phyloP scores from a whole-genome alignment of 192 early-diverging fungal genomes.

The Chytriomyces hyalinus region DNA sequence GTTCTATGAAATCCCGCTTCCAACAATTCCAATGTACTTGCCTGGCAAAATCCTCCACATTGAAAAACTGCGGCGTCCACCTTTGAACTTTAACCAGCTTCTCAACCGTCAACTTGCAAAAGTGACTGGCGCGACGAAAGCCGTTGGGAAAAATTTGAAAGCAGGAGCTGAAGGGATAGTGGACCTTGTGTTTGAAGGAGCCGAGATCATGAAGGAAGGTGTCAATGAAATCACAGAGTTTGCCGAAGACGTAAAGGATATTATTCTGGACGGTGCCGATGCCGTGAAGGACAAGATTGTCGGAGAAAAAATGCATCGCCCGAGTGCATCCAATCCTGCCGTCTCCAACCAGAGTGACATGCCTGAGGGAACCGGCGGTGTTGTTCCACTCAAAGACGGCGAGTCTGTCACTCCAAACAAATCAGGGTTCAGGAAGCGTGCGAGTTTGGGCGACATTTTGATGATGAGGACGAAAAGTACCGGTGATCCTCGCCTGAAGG shows the following conservation, averaged over 20 bases:
- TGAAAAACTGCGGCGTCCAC: constrained; percentile 45
- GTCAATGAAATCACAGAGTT: constrained; percentile 9
- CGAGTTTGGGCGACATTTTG: constrained; percentile 19
- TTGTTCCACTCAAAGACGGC: background rate
- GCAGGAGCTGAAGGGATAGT: constrained; percentile 33
- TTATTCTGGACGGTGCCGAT: constrained; percentile 29
- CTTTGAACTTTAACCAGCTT: constrained; percentile 29
- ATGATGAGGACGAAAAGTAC: background rate
- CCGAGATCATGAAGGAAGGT: constrained; percentile 21
- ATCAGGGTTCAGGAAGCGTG: background rate
- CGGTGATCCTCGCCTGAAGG: background rate
- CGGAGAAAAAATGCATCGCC: background rate
- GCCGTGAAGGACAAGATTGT: constrained; percentile 26
- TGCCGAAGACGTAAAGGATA: constrained; percentile 24
- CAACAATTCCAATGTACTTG: constrained; percentile 33
- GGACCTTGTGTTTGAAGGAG: constrained; percentile 28
- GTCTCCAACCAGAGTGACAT: background rate
- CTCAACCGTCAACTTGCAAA: constrained; percentile 13
- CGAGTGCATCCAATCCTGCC: background rate
- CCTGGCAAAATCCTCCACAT: constrained; percentile 50
- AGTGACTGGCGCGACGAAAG: constrained; percentile 16
- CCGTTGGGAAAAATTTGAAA: constrained; percentile 14
- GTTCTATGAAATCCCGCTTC: constrained; percentile 5
- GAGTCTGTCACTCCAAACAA: background rate
- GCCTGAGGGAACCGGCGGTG: background rate